Conservation (phyloP, 108 stramenopile species). For the Skeletonema tropicum region DNA sequence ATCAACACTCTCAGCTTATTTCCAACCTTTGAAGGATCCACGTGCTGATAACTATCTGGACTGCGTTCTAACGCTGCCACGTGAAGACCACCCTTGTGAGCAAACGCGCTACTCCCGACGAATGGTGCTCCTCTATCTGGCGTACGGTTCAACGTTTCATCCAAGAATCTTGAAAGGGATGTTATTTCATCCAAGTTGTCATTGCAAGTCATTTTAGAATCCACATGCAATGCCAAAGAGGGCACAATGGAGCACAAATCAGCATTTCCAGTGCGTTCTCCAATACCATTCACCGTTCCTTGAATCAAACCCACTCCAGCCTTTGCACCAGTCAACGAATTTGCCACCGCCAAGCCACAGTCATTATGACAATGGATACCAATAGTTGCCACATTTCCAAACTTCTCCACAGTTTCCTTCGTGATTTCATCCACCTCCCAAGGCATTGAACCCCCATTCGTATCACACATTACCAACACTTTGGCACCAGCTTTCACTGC, state of each 20-base stretch:
- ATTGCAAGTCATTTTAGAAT: slow-evolving; percentile 53
- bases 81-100: slow-evolving; percentile 95
- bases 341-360: slow-evolving; percentile 94
- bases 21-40: slow-evolving; percentile 87
- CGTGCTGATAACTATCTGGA: slow-evolving; percentile 87
- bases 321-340: slow-evolving; percentile 74
- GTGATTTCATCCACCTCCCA: slow-evolving; percentile 82
- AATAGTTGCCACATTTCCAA: slow-evolving; percentile 51
- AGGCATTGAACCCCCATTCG: slow-evolving; percentile 93
- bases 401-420: slow-evolving; percentile 48
- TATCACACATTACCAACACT: slow-evolving; percentile 93
- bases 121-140: slow-evolving; percentile 76
- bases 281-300: slow-evolving; percentile 93
- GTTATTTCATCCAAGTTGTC: slow-evolving; percentile 76
- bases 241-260: slow-evolving; percentile 90
- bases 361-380: slow-evolving; percentile 96
- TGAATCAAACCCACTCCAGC: slow-evolving; percentile 89
- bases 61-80: slow-evolving; percentile 90
- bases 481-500: slow-evolving; percentile 86
- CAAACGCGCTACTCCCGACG: slow-evolving; percentile 92
- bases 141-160: slow-evolving; percentile 86
- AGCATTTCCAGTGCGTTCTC: slow-evolving; percentile 95
- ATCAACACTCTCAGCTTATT: slow-evolving; percentile 86
- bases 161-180: slow-evolving; percentile 83
- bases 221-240: slow-evolving; percentile 79